A percentile compares a stretch with the other conserved stretches of the same genome.
Conservation (phyloP, 345 rosid species). For the Alliaria petiolata region DNA sequence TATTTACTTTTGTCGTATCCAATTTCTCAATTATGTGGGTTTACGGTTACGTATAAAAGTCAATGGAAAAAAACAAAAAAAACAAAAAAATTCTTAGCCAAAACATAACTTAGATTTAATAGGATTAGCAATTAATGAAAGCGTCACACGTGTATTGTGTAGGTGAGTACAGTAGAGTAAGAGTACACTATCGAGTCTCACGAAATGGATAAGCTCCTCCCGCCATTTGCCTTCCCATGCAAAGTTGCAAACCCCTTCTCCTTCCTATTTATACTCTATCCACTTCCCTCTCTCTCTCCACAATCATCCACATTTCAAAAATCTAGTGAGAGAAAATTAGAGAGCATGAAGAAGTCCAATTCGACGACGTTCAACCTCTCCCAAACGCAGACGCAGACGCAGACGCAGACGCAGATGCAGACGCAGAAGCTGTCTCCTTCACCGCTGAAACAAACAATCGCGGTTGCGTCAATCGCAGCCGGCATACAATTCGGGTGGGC, state of each 20-base stretch:
- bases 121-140: neutral
- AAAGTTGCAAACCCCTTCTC: neutral
- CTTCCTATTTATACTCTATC: neutral
- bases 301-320: neutral
- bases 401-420: too few relatives aligned
- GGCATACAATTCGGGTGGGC: constrained; percentile 95
- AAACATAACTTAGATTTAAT: neutral
- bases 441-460: constrained; percentile 39
- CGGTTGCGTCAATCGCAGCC: constrained; percentile 71
- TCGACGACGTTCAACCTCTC: neutral
- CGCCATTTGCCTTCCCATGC: constrained; percentile 30
- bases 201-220: constrained; percentile 10
- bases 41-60: neutral
- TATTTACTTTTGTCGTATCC: neutral
- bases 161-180: neutral
- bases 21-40: neutral
- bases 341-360: neutral
- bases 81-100: neutral
- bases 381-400: constrained; percentile 2
- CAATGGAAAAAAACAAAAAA: neutral
- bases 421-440: neutral
- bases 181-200: neutral
- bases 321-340: neutral
- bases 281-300: neutral
- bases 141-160: neutral